Evolutionary conservation across 148 eudicot genomes (phyloP).

Genomic region (Chenopodium album): DNA sequence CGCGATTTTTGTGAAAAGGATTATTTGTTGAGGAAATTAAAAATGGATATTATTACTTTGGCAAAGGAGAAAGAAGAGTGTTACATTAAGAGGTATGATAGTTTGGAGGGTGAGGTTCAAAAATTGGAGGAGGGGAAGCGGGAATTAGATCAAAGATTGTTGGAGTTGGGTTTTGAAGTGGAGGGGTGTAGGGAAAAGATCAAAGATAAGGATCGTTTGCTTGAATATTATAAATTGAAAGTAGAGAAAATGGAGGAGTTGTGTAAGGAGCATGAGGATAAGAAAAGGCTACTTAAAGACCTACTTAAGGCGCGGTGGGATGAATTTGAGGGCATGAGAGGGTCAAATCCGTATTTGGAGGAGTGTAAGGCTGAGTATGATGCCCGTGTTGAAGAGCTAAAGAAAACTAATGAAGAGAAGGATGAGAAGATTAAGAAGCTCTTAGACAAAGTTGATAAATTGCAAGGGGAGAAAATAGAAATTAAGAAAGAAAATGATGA

Average conservation of each 20-base stretch:
- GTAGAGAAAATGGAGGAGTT: constrained; percentile 9
- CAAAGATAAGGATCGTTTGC: background rate
- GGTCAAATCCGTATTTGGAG: background rate
- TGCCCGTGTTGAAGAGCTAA: background rate
- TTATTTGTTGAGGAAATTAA: background rate
- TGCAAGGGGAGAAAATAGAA: background rate
- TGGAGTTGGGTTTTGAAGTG: background rate
- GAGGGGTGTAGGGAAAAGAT: background rate
- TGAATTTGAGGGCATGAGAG: background rate
- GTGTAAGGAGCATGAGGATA: background rate
- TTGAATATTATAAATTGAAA: background rate
- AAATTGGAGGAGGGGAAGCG: background rate
- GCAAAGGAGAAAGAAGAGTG: constrained; percentile 8
- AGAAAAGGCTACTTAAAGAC: background rate
- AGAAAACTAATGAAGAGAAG: background rate
- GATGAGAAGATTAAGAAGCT: constrained; percentile 7
- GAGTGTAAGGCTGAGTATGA: constrained; percentile 3
- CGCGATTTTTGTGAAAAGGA: constrained; percentile 9
- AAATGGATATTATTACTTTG: constrained; percentile 3
- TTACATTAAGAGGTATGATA: constrained; percentile 3
- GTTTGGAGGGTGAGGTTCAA: background rate
- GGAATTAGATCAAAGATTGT: background rate
- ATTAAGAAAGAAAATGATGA: background rate
- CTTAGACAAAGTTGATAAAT: too few species aligned
- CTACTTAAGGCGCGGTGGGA: background rate